Percentiles rank a stretch among this genome's conserved stretches.
These are phyloP conservation scores for Centrapalus pauciflorus DNA, from an alignment of 129 eudicot genomes.

Conservation along the genomic window DNA sequence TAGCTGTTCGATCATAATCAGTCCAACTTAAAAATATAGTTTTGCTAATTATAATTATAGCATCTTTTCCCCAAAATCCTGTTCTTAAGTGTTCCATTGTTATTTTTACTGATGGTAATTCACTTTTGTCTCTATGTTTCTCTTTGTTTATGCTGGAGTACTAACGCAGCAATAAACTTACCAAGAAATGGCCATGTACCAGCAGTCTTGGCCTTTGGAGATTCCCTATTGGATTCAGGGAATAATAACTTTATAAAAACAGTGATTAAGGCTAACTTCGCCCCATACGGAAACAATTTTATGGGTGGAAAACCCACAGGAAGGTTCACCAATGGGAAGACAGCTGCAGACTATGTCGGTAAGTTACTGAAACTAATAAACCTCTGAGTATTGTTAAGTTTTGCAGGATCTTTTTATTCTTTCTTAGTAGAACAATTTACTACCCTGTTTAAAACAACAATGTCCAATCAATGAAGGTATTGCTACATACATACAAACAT, in stretches of 20 bases:
- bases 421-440: no score
- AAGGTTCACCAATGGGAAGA: slow-evolving; percentile 54
- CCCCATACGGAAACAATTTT: slow-evolving; percentile 59
- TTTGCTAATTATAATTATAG: no score
- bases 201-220: slow-evolving; percentile 45
- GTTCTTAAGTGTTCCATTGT: no score
- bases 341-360: slow-evolving; percentile 43
- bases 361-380: background rate
- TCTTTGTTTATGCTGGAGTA: background rate
- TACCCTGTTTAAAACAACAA: no score
- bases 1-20: no score
- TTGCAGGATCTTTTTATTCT: no score
- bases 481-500: no score
- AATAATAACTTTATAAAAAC: slow-evolving; percentile 41
- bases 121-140: background rate
- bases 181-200: slow-evolving; percentile 31
- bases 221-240: slow-evolving; percentile 56
- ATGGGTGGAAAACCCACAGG: slow-evolving; percentile 51
- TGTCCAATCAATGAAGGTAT: no score
- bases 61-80: no score
- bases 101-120: no score
- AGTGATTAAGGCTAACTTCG: slow-evolving; percentile 35
- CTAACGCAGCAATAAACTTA: slow-evolving; percentile 13
- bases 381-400: no score
- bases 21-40: no score